phyloP scores from a whole-genome alignment of 192 early-diverging fungal genomes.

The Rhizoclosmatium sp. region DNA sequence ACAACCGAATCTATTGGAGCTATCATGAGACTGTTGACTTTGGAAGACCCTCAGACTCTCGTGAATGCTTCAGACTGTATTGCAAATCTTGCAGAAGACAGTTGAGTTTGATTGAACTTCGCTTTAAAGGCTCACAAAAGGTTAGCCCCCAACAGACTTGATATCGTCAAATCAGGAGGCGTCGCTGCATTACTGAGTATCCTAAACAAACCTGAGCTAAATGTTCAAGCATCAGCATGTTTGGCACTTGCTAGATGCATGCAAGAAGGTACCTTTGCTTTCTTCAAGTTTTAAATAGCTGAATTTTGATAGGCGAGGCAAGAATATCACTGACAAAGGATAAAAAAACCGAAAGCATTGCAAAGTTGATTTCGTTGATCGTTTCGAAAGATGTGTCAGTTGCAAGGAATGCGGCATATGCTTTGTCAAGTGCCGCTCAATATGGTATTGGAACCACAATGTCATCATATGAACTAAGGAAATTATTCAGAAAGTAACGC shows the following conservation, averaged over 20 bases:
- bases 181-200: conserved; percentile 17
- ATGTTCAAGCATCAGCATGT: conserved; percentile 35
- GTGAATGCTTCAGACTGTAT: conserved; percentile 62
- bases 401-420: conserved; percentile 61
- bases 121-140: no score
- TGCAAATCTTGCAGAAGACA: conserved; percentile 59
- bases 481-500: conserved; percentile 51
- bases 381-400: conserved; percentile 53
- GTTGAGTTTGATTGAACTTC: conserved; percentile 40
- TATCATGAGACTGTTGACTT: conserved; percentile 47
- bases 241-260: conserved; percentile 40
- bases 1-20: conserved; percentile 41
- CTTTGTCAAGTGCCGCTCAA: conserved; percentile 55
- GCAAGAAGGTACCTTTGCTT: conserved; percentile 42
- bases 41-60: conserved; percentile 51
- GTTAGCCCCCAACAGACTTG: conserved; percentile 37
- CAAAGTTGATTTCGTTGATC: conserved; percentile 51
- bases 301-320: conserved; percentile 39
- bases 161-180: conserved; percentile 44
- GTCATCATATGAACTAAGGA: not conserved
- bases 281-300: not conserved
- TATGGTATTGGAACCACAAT: conserved; percentile 40
- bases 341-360: conserved; percentile 38
- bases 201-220: conserved; percentile 36
- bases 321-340: conserved; percentile 46